A percentile compares a stretch with the other conserved stretches of the same genome.
These are phyloP conservation scores for Euphorbia pulcherrima DNA, from an alignment of 345 rosid genomes.

Conservation along the genomic window DNA sequence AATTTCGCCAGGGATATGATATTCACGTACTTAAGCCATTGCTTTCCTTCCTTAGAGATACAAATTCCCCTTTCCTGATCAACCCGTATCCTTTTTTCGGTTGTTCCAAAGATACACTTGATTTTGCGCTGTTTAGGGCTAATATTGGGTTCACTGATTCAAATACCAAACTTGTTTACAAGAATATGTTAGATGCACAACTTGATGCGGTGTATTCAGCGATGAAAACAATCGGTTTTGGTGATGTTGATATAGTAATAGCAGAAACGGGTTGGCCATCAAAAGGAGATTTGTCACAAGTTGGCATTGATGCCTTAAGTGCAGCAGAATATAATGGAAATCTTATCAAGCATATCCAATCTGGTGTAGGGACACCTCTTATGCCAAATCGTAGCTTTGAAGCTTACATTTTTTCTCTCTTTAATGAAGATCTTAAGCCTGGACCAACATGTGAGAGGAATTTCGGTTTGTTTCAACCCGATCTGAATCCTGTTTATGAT, in stretches of 20 bases:
- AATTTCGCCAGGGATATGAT: conserved; percentile 62
- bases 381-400: conserved; percentile 85
- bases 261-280: conserved; percentile 97
- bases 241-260: conserved; percentile 69
- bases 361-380: conserved; percentile 71
- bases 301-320: conserved; percentile 47
- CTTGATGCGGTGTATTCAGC: conserved; percentile 82
- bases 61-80: conserved; percentile 64
- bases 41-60: conserved; percentile 63
- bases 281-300: conserved; percentile 50
- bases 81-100: conserved; percentile 91
- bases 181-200: conserved; percentile 88
- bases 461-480: conserved; percentile 63
- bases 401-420: conserved; percentile 77
- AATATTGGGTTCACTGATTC: conserved; percentile 55
- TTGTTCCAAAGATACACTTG: conserved; percentile 51
- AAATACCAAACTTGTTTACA: conserved; percentile 45
- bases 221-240: conserved; percentile 55
- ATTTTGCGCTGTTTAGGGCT: conserved; percentile 70
- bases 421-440: conserved; percentile 76
- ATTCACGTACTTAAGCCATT: conserved; percentile 59
- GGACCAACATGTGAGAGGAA: conserved; percentile 71
- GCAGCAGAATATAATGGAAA: conserved; percentile 66
- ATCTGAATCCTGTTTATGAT: conserved; percentile 67
- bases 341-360: conserved; percentile 50